Evolutionary conservation across 2,329 filamentous ascomycete species (phyloP).

Genomic region (Penicillium sp.): DNA sequence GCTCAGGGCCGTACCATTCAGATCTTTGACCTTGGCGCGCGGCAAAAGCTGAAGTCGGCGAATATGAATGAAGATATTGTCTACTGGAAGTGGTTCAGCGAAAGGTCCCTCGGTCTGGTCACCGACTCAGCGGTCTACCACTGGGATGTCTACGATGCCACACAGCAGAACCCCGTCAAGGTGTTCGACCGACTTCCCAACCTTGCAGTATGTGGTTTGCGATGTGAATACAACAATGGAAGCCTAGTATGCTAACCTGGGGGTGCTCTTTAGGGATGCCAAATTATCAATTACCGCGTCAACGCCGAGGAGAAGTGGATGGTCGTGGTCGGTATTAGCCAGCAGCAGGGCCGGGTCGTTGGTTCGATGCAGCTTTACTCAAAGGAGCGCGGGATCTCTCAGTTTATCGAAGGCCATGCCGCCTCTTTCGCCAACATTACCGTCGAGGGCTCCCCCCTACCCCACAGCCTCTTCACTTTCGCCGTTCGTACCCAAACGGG

Average conservation of each 20-base stretch:
- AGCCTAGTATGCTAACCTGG: conserved; percentile 8
- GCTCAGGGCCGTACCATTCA: conserved; percentile 92
- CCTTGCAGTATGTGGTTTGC: conserved; percentile 64
- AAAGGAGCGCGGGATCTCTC: conserved; percentile 91
- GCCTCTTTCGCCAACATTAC: conserved; percentile 89
- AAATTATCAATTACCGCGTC: conserved; percentile 99
- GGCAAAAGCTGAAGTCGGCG: conserved; percentile 94
- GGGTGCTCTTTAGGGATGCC: conserved; percentile 66
- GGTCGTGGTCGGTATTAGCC: conserved; percentile 93
- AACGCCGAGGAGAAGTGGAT: conserved; percentile 98
- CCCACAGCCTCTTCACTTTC: conserved; percentile 96
- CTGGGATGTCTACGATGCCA: conserved; percentile 92
- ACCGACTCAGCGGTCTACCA: conserved; percentile 91
- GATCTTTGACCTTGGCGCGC: conserved; percentile 91
- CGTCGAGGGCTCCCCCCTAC: conserved; percentile 81
- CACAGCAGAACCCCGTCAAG: conserved; percentile 78
- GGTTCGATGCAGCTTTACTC: conserved; percentile 98
- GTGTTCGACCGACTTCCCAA: conserved; percentile 93
- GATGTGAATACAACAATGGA: background rate
- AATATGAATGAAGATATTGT: conserved; percentile 96
- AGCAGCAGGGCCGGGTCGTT: conserved; percentile 87
- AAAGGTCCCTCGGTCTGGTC: conserved; percentile 81
- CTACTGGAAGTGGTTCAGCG: conserved; percentile 99
- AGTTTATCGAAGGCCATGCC: conserved; percentile 95
- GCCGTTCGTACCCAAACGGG: conserved; percentile 85